These are phyloP conservation scores for Escovopsis weberi DNA, from an alignment of 2,329 filamentous ascomycete genomes.

Conservation along the genomic window DNA sequence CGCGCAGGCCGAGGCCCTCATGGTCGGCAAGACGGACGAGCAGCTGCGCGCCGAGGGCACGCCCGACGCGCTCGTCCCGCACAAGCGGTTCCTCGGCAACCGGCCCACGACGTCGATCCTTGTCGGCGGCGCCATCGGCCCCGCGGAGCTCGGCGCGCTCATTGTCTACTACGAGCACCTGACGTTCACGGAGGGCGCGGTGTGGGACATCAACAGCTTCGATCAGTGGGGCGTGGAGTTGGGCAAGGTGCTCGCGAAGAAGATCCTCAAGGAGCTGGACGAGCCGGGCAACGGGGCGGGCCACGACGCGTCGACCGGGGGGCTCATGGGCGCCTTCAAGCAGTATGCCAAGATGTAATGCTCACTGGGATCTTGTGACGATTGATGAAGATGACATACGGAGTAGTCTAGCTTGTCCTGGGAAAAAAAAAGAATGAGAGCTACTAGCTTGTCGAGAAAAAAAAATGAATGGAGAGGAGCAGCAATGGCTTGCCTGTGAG, in stretches of 20 bases:
- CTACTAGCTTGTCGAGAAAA: no score
- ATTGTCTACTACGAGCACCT: slow-evolving; percentile 99
- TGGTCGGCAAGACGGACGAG: slow-evolving; percentile 79
- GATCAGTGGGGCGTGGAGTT: slow-evolving; percentile 99
- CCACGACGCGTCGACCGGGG: slow-evolving; percentile 80
- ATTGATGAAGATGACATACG: background rate
- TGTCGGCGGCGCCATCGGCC: slow-evolving; percentile 80
- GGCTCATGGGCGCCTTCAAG: slow-evolving; percentile 88
- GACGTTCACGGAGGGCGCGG: slow-evolving; percentile 90
- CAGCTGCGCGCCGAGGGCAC: slow-evolving; percentile 64
- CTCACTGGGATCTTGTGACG: background rate
- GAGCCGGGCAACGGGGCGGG: slow-evolving; percentile 52
- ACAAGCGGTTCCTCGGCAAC: slow-evolving; percentile 99
- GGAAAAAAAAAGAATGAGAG: no score
- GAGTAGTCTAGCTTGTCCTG: background rate
- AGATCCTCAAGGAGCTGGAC: slow-evolving; percentile 76
- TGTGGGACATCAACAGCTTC: slow-evolving; percentile 99
- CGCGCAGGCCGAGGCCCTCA: slow-evolving; percentile 74
- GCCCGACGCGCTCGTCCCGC: slow-evolving; percentile 65
- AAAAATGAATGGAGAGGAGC: no score
- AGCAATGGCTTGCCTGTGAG: no score
- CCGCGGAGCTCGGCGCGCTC: slow-evolving; percentile 79
- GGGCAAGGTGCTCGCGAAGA: slow-evolving; percentile 91
- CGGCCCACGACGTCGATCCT: slow-evolving; percentile 91
- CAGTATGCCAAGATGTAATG: slow-evolving; percentile 41